Conservation (phyloP, 1,284 basidiomycete genomes). For the Veloporphyrellus conicus region DNA sequence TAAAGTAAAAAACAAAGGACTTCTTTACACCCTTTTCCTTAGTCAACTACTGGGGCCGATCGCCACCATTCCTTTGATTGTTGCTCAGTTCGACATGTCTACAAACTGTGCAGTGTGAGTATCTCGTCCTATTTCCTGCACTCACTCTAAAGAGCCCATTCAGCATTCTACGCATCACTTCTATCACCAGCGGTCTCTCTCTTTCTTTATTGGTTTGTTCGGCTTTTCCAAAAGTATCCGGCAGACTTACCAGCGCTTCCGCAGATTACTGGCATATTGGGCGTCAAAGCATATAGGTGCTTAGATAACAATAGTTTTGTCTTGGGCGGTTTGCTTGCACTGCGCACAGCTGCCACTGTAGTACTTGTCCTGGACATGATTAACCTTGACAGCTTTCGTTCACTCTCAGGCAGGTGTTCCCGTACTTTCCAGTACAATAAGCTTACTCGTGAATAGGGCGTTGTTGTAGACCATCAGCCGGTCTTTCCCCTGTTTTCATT, state of each 20-base stretch:
- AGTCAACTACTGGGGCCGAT: constrained; percentile 55
- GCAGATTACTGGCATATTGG: constrained; percentile 61
- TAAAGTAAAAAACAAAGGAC: constrained; percentile 58
- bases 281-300: constrained; percentile 64
- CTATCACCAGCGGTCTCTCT: constrained; percentile 38
- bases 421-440: not conserved
- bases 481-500: constrained; percentile 45
- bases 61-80: constrained; percentile 42
- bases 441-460: constrained; percentile 13
- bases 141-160: not conserved
- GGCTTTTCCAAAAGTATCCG: not conserved
- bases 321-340: constrained; percentile 38
- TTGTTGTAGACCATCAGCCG: constrained; percentile 16
- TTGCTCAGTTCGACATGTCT: constrained; percentile 43
- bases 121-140: not conserved
- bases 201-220: constrained; percentile 46
- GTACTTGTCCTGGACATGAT: constrained; percentile 44
- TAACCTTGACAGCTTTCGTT: constrained; percentile 36
- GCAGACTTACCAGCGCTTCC: not conserved
- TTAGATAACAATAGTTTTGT: constrained; percentile 55
- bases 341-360: constrained; percentile 42
- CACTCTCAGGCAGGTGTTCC: constrained; percentile 43
- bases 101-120: constrained; percentile 40
- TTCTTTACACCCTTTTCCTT: constrained; percentile 51
- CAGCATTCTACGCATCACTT: constrained; percentile 42